Base-by-base conservation (phyloP, 78 protist species). In the Dictyostelium intermedium region DNA sequence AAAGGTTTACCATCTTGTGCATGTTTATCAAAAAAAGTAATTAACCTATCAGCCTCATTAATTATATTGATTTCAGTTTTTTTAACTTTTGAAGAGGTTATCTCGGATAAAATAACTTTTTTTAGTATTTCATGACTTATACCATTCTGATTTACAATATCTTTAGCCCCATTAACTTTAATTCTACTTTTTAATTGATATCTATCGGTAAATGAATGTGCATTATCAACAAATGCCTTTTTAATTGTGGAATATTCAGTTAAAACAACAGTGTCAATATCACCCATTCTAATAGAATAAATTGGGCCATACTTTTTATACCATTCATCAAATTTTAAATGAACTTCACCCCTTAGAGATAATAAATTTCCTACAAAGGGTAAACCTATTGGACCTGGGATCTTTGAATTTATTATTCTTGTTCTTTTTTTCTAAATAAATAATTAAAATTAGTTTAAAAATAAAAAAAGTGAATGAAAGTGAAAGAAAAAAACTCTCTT, bases 301-400 rank as follows among this genome's bases (percentile, higher is more conserved):
- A 86, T 61, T 3, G 10, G 5, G 14, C 92, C 92, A 86, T 61
- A 60, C 13, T 86, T 32, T 61, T 11, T 18, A 61, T 86, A 86
- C 78, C 56, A 39, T 37, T 77, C 30, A 1, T 43, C 25, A 20
- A 77, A 53, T 6, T 53, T 10, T 53, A 53, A 53, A 53, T 53
- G 63, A 16, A 53, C 13, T 16, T 53, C 63, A 53, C 63, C 63
- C 3, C 63, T 53, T 16, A 53, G 2, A 2, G 63, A 53, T 16
- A 53, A 53, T 6, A 53, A 53, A 53, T 53, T 53, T 16, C 63
- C 63, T 8, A 53, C 2, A 2, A 53, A 9, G 3, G 63, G 63
- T 8, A 53, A 16, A 16, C 20, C 20, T 9, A 53, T 16, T 16
- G 63, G 63, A 16, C 27, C 13, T 16, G 63, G 63, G 3, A 53